These are phyloP conservation scores for Pseudozyma hubeiensis DNA, from an alignment of 1,284 basidiomycete genomes.

Conservation along the genomic window DNA sequence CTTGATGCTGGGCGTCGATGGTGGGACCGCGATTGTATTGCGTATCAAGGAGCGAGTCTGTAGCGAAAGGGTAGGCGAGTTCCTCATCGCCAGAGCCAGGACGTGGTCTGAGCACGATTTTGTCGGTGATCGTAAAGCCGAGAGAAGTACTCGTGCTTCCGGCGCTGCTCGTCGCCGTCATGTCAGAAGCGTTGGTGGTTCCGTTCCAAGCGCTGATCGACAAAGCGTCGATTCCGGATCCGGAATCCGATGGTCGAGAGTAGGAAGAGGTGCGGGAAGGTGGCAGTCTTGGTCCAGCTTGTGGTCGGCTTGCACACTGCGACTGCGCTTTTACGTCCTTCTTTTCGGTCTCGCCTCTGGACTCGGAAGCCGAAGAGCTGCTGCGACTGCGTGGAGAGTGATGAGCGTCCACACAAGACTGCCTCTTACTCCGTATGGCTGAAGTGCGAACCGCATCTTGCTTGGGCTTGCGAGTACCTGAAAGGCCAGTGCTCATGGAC, in stretches of 20 bases:
- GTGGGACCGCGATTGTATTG: conserved; percentile 9
- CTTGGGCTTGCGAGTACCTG: conserved; percentile 1
- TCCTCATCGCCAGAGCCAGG: conserved; percentile 12
- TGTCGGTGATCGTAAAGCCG: conserved; percentile 5
- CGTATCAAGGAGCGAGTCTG: conserved; percentile 4
- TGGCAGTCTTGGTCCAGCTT: neutral
- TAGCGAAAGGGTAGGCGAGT: conserved; percentile 11
- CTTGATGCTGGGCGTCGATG: neutral
- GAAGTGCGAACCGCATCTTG: neutral
- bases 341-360: neutral
- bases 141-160: neutral
- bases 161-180: neutral
- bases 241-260: neutral
- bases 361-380: neutral
- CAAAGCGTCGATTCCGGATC: neutral
- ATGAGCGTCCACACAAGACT: neutral
- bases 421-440: neutral
- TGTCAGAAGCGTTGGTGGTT: neutral
- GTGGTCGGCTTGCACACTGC: neutral
- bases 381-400: conserved; percentile 1
- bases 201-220: neutral
- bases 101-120: conserved; percentile 13
- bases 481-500: neutral
- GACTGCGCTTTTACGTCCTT: neutral
- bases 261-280: neutral